Conservation (phyloP, 495 filamentous ascomycete genomes). For the Aspergillus sparsus region DNA sequence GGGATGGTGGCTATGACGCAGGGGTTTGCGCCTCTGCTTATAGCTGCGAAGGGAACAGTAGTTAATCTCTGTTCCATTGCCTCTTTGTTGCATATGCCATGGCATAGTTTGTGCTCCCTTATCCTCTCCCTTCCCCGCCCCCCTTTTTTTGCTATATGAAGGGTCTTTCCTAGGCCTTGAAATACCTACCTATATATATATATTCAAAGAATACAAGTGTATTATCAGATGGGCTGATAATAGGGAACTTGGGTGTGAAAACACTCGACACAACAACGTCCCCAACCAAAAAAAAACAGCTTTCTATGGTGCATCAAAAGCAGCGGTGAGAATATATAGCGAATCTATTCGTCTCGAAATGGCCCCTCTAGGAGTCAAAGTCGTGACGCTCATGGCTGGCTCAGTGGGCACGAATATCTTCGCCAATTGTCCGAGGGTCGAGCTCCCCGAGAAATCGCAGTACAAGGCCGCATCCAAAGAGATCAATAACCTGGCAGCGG, state of each 20-base stretch:
- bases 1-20: constrained; percentile 56
- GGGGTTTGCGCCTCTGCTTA: constrained; percentile 54
- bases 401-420: constrained; percentile 13
- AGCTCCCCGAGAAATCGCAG: neutral
- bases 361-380: constrained; percentile 55
- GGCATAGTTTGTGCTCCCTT: constrained; percentile 8
- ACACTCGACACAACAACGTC: neutral
- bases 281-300: constrained; percentile 1
- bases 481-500: constrained; percentile 9
- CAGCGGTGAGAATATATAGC: constrained; percentile 49
- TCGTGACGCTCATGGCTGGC: constrained; percentile 45
- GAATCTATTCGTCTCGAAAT: constrained; percentile 56
- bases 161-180: no score
- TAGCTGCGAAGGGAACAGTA: constrained; percentile 53
- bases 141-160: no score
- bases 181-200: no score
- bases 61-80: constrained; percentile 54
- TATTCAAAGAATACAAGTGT: no score
- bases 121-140: constrained; percentile 37
- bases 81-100: constrained; percentile 23
- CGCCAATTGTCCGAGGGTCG: neutral
- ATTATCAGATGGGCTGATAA: constrained; percentile 29
- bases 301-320: constrained; percentile 56
- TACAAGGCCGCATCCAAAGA: constrained; percentile 13
- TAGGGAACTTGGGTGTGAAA: neutral